phyloP scores from a whole-genome alignment of 164 flowering plant species.

The Vitis cinerea region DNA sequence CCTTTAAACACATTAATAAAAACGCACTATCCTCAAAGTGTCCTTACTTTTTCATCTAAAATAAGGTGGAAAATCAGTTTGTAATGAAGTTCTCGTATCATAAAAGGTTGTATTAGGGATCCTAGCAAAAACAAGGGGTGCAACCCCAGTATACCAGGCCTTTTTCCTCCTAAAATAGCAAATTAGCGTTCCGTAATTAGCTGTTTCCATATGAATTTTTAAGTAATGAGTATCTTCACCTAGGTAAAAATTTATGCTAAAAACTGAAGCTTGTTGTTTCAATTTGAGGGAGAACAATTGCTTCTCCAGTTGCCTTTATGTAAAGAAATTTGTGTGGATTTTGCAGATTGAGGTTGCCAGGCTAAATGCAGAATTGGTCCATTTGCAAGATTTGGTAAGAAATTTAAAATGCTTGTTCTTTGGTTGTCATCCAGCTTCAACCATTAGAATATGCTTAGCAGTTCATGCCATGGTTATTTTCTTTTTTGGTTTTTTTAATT shows the following conservation, averaged over 20 bases:
- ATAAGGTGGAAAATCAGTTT: too few relatives aligned
- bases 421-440: not conserved
- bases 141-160: too few relatives aligned
- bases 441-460: not conserved
- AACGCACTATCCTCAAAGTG: too few relatives aligned
- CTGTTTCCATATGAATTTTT: not conserved
- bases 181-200: not conserved
- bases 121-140: too few relatives aligned
- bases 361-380: slow-evolving; percentile 46
- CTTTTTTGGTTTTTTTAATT: too few relatives aligned
- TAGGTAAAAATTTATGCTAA: not conserved
- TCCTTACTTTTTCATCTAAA: too few relatives aligned
- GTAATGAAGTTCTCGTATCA: too few relatives aligned
- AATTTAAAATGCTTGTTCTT: not conserved
- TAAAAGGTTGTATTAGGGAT: too few relatives aligned
- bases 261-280: not conserved
- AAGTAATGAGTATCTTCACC: not conserved
- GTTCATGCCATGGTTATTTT: too few relatives aligned
- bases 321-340: slow-evolving; percentile 3
- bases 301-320: not conserved
- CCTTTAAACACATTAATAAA: too few relatives aligned
- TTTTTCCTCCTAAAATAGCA: too few relatives aligned
- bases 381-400: slow-evolving; percentile 50
- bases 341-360: slow-evolving; percentile 57
- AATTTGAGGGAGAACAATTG: not conserved